Conservation (phyloP, 2,329 filamentous ascomycete genomes). For the Zymoseptoria tritici region DNA sequence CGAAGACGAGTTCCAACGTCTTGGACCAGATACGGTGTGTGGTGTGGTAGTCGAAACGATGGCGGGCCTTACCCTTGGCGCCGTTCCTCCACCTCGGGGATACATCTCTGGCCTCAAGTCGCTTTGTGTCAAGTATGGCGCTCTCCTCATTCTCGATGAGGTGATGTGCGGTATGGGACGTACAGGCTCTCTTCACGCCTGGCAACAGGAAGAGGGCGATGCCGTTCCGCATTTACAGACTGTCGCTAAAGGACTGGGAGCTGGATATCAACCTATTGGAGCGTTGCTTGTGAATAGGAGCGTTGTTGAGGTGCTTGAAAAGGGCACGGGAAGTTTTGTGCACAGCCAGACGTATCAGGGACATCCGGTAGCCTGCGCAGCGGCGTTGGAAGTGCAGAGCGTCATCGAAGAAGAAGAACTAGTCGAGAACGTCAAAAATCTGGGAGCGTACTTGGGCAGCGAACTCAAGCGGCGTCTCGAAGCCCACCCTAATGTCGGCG, state of each 20-base stretch:
- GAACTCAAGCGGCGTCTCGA: conserved; percentile 37
- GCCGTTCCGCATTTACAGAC: conserved; percentile 56
- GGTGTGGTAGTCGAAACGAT: conserved; percentile 48
- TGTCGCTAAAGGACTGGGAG: conserved; percentile 57
- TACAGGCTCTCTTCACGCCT: conserved; percentile 26
- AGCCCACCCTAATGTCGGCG: conserved; percentile 45
- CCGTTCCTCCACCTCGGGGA: conserved; percentile 43
- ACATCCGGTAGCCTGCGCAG: conserved; percentile 50
- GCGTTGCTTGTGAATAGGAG: conserved; percentile 46
- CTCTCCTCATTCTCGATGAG: conserved; percentile 51
- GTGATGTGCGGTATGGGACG: conserved; percentile 27
- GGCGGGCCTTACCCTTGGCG: conserved; percentile 40
- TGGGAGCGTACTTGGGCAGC: conserved; percentile 44
- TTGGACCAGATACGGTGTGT: conserved; percentile 42
- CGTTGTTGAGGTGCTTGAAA: conserved; percentile 37
- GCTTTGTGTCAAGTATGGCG: conserved; percentile 48
- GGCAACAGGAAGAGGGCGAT: conserved; percentile 24
- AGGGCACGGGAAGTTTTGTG: conserved; percentile 37
- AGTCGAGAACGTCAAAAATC: conserved; percentile 44
- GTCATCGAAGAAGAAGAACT: conserved; percentile 50
- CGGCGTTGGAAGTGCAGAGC: conserved; percentile 53
- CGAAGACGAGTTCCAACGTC: conserved; percentile 40
- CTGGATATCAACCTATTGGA: conserved; percentile 54
- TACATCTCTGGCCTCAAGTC: conserved; percentile 51
- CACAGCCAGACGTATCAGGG: conserved; percentile 55